Conservation (phyloP, 225 moss, liverwort and hornwort genomes). For the Antitrichia curtipendula region DNA sequence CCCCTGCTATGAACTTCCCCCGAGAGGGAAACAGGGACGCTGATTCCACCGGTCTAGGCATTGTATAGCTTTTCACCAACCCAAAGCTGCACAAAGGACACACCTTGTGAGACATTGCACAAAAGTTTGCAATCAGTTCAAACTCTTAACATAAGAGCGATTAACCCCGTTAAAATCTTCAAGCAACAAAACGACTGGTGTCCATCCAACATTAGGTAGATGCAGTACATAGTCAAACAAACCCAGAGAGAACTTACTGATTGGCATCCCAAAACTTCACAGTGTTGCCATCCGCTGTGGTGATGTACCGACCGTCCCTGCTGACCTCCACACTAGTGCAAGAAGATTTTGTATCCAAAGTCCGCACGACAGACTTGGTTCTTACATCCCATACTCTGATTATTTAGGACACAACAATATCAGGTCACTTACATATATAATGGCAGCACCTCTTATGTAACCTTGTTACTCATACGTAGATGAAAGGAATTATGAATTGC, state of each 20-base stretch:
- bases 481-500: background rate
- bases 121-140: background rate
- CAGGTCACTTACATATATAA: background rate
- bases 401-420: background rate
- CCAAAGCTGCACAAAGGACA: slow-evolving; percentile 58
- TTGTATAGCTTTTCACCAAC: slow-evolving; percentile 88
- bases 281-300: slow-evolving; percentile 90
- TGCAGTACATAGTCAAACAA: background rate
- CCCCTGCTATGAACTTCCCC: slow-evolving; percentile 95
- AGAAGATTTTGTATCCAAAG: slow-evolving; percentile 84
- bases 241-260: slow-evolving; percentile 47
- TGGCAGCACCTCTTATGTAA: background rate
- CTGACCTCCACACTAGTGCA: slow-evolving; percentile 99
- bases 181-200: background rate
- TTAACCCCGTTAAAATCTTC: background rate
- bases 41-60: slow-evolving; percentile 97
- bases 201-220: background rate
- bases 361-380: slow-evolving; percentile 72
- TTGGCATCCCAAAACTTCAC: slow-evolving; percentile 99
- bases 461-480: background rate
- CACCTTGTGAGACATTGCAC: background rate
- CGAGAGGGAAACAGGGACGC: slow-evolving; percentile 83
- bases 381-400: slow-evolving; percentile 96
- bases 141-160: background rate
- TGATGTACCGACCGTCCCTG: slow-evolving; percentile 89